Base-by-base conservation (phyloP, 129 eudicot species). In the Tagetes patula region DNA sequence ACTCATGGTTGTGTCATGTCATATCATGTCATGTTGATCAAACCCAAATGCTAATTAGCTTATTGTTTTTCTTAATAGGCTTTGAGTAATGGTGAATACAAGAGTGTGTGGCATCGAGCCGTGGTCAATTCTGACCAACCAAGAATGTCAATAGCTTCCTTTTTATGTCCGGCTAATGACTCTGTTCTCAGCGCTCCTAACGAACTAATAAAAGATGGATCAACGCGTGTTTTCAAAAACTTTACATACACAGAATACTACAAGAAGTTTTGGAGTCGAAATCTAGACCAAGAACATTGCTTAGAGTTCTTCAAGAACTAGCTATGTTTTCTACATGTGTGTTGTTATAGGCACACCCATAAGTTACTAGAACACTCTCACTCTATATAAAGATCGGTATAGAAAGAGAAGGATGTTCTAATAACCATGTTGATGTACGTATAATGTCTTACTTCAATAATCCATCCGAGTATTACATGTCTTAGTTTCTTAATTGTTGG, bases 51-150 rank as follows among this genome's bases (percentile, higher is more conserved):
- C 67, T 61, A 34, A 0, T 43, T 61, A 36, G 31, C 30, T 61
- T 61, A 34, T 12, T 36, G 9, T 12, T 61, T 36, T 12, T 12
- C 10, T 61, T 61, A 12, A 61, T 37, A 61, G 67, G 67, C 67
- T 3, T 31, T 91, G 75, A 88, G 93, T 66, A 91, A 91, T 37
- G 88, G 91, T 47, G 84, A 81, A 54, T 91, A 91, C 78, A 87
- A 88, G 64, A 91, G 96, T 8, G 89, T 87, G 36, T 88, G 92
- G 92, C 97, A 91, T 9, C 79, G 97, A 54, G 97, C 96, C 0
- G 83, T 88, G 0, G 96, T 88, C n/a, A 91, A 91, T 62, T 60
- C 91, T 0, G 82, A 88, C 41, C 77, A 81, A 46, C 73, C 95
- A 49, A 84, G 97, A 77, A 80, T 91, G 81, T 91, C 97, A 2